Percentiles rank a stretch among this genome's conserved stretches.
Conservation (phyloP, 495 filamentous ascomycete genomes). For the Glonium stellatum region DNA sequence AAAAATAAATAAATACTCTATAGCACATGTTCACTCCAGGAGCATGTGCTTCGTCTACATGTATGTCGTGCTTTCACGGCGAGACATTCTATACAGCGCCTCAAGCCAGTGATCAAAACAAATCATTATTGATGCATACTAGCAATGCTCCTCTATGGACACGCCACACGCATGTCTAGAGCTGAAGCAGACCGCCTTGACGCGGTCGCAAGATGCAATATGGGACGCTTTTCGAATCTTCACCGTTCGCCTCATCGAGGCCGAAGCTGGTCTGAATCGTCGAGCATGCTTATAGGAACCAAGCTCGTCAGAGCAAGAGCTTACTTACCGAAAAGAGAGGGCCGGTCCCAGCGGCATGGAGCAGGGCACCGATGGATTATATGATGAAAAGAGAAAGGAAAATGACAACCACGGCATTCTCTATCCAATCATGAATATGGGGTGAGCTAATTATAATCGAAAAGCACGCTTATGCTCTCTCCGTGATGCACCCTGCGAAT, state of each 20-base stretch:
- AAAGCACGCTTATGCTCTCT: slow-evolving; percentile 94
- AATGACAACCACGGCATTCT: background rate
- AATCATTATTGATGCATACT: too few relatives aligned
- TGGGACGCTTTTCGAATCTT: background rate
- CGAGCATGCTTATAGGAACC: background rate
- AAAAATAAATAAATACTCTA: too few relatives aligned
- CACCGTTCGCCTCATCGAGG: background rate
- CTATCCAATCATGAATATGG: background rate
- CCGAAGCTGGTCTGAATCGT: background rate
- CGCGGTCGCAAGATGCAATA: background rate
- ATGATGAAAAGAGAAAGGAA: slow-evolving; percentile 2
- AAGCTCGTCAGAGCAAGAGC: background rate
- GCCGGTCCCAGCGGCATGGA: background rate
- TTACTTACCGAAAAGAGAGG: background rate
- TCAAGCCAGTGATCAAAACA: too few relatives aligned
- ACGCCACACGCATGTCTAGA: background rate
- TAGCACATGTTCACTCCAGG: too few relatives aligned
- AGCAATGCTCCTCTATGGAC: background rate
- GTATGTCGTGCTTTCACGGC: too few relatives aligned
- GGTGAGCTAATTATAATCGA: slow-evolving; percentile 68
- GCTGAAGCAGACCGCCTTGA: background rate
- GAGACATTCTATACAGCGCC: too few relatives aligned
- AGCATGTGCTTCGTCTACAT: too few relatives aligned
- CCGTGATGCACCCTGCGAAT: slow-evolving; percentile 96
- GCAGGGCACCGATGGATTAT: background rate